These are phyloP conservation scores for Sclerotinia borealis DNA, from an alignment of 2,329 filamentous ascomycete genomes.

Conservation along the genomic window DNA sequence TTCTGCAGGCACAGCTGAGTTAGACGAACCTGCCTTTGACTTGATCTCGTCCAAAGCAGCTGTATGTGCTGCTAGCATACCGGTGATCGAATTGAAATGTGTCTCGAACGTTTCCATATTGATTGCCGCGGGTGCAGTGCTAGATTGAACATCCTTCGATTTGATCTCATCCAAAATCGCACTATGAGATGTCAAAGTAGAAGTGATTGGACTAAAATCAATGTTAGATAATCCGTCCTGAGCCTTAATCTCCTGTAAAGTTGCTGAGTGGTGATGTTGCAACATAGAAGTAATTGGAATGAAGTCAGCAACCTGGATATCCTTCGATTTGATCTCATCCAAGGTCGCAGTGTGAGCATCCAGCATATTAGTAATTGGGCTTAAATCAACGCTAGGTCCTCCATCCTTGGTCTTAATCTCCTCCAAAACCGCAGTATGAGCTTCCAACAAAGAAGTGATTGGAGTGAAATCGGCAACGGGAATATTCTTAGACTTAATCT, in stretches of 20 bases:
- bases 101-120: constrained; percentile 2
- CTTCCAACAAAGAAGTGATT: constrained; percentile 11
- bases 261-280: constrained; percentile 17
- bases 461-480: not conserved
- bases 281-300: constrained; percentile 20
- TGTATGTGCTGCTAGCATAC: constrained; percentile 16
- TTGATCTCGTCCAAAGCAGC: constrained; percentile 20
- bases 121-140: not conserved
- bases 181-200: constrained; percentile 7
- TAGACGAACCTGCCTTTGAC: constrained; percentile 1
- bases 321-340: constrained; percentile 11
- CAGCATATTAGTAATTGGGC: not conserved
- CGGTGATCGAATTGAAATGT: constrained; percentile 14
- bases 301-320: constrained; percentile 14
- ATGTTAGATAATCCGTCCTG: not conserved
- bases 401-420: constrained; percentile 16
- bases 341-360: constrained; percentile 6
- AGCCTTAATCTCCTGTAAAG: constrained; percentile 18
- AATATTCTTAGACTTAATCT: constrained; percentile 14
- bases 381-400: not conserved
- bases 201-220: constrained; percentile 3
- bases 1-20: not conserved
- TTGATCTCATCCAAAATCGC: constrained; percentile 14
- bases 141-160: not conserved
- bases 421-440: constrained; percentile 16